These are phyloP conservation scores for Nothophoma quercina DNA, from an alignment of 2,329 filamentous ascomycete species.

Conservation along the genomic window DNA sequence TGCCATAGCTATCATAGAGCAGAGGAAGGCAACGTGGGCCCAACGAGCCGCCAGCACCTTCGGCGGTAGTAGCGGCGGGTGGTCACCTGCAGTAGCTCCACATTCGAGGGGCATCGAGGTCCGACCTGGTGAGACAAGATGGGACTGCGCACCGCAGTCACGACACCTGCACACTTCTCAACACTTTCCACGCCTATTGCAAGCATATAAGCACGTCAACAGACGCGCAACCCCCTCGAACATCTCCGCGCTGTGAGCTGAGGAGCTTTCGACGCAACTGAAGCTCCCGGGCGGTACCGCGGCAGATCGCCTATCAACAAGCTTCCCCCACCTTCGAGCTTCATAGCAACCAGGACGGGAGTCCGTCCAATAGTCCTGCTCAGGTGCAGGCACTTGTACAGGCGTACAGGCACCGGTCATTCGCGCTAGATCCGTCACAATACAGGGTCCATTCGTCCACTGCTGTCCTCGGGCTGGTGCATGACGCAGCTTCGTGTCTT, in stretches of 20 bases:
- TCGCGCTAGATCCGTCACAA: constrained; percentile 24
- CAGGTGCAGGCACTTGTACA: constrained; percentile 21
- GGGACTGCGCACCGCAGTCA: constrained; percentile 13
- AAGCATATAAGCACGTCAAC: constrained; percentile 8
- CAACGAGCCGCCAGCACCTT: constrained; percentile 3
- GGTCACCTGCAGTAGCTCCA: constrained; percentile 28
- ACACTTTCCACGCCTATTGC: constrained; percentile 21
- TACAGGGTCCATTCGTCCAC: constrained; percentile 24
- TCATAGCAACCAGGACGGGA: constrained; percentile 6
- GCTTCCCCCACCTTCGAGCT: constrained; percentile 22
- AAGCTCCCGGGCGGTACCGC: constrained; percentile 30
- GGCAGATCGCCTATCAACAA: constrained; percentile 21
- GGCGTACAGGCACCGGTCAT: constrained; percentile 9
- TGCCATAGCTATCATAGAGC: neutral
- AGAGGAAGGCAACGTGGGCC: constrained; percentile 6
- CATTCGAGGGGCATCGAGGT: constrained; percentile 19
- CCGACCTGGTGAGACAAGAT: constrained; percentile 14
- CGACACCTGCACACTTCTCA: constrained; percentile 23
- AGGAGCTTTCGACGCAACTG: constrained; percentile 24
- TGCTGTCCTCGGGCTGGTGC: constrained; percentile 26
- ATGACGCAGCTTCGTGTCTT: constrained; percentile 39
- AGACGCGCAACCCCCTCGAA: neutral
- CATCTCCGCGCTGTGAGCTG: constrained; percentile 25
- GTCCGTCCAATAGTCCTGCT: constrained; percentile 2
- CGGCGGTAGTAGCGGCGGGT: constrained; percentile 8